phyloP scores from a whole-genome alignment of 2,329 filamentous ascomycete species.

The Botrytis fabae region DNA sequence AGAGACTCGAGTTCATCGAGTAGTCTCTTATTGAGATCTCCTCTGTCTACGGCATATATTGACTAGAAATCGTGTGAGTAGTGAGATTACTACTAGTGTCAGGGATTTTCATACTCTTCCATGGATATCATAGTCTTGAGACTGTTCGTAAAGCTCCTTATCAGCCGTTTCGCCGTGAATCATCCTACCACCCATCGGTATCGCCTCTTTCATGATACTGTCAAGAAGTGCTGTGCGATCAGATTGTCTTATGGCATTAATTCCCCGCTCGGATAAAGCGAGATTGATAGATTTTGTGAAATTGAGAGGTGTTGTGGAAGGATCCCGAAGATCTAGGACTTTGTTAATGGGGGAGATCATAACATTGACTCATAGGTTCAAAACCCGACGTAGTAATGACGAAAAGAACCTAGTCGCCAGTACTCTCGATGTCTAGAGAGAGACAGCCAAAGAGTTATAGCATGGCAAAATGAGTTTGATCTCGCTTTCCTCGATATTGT shows the following conservation, averaged over 20 bases:
- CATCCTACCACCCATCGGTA: conserved; percentile 96
- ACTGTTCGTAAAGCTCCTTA: conserved; percentile 69
- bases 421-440: background rate
- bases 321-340: conserved; percentile 76
- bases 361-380: too few relatives aligned
- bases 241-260: conserved; percentile 78
- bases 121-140: conserved; percentile 89
- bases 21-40: conserved; percentile 76
- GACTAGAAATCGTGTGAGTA: conserved; percentile 51
- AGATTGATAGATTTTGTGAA: conserved; percentile 99
- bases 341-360: conserved; percentile 1
- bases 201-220: conserved; percentile 72
- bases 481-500: background rate
- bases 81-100: background rate
- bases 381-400: background rate
- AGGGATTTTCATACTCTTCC: conserved; percentile 62
- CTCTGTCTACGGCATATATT: conserved; percentile 84
- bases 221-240: conserved; percentile 68
- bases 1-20: conserved; percentile 80
- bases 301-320: conserved; percentile 80
- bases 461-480: background rate
- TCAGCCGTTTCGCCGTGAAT: conserved; percentile 72
- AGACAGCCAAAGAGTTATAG: too few relatives aligned
- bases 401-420: background rate
- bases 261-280: conserved; percentile 88